These are phyloP conservation scores for Aspergillus wentii DNA, from an alignment of 495 filamentous ascomycete species.

Conservation along the genomic window DNA sequence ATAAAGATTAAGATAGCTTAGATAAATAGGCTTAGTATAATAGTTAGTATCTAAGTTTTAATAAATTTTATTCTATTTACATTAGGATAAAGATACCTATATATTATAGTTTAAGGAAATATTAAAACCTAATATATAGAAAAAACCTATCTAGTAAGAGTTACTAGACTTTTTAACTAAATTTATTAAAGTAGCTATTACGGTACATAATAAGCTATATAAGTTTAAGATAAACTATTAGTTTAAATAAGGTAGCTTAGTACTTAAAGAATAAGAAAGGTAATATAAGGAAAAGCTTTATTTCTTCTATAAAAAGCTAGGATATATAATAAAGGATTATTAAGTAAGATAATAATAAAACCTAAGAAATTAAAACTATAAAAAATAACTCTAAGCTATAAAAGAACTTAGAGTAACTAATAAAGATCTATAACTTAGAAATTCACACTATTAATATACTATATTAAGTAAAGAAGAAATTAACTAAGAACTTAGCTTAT, in stretches of 20 bases:
- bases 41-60: background rate
- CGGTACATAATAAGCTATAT: background rate
- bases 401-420: background rate
- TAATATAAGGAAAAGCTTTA: background rate
- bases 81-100: background rate
- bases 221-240: background rate
- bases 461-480: too few relatives aligned
- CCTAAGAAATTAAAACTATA: background rate
- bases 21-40: background rate
- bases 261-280: background rate
- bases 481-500: too few relatives aligned
- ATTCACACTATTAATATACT: too few relatives aligned
- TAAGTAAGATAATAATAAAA: background rate
- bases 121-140: background rate
- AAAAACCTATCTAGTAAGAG: background rate
- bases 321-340: background rate
- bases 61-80: background rate
- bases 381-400: background rate
- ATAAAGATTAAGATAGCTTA: background rate
- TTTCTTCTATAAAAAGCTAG: background rate
- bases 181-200: background rate
- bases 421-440: too few relatives aligned
- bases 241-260: too few relatives aligned
- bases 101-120: background rate
- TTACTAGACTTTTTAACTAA: background rate